These are phyloP conservation scores for Boeremia lycopersici DNA, from an alignment of 2,329 filamentous ascomycete genomes.

Conservation along the genomic window DNA sequence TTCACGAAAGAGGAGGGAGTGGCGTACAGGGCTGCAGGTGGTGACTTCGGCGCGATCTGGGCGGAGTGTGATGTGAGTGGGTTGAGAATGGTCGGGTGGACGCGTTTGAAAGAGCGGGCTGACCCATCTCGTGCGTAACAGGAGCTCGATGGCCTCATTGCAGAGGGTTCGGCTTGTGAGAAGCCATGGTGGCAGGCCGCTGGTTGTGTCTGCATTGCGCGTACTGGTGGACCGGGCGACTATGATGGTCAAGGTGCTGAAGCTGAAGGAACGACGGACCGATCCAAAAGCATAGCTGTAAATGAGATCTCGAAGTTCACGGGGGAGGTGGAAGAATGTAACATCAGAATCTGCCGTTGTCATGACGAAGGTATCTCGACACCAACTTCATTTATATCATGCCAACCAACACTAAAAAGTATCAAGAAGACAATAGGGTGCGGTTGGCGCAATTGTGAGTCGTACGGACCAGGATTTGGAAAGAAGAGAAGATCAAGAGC, in stretches of 20 bases:
- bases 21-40: not conserved
- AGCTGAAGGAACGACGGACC: not conserved
- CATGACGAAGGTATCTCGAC: not conserved
- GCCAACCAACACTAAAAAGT: not conserved
- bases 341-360: not conserved
- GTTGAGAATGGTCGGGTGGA: not conserved
- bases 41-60: not conserved
- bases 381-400: not conserved
- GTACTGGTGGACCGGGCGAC: not conserved
- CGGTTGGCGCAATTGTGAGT: not conserved
- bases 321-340: not conserved
- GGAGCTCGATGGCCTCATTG: not conserved
- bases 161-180: not conserved
- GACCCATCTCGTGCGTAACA: not conserved
- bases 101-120: not conserved
- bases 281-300: not conserved
- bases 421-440: not conserved
- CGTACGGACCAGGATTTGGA: not conserved
- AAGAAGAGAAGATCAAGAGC: no score
- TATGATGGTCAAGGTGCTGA: not conserved
- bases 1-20: not conserved
- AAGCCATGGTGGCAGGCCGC: not conserved
- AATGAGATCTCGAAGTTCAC: not conserved
- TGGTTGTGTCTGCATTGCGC: no score
- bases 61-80: not conserved